Evolutionary conservation across 202 grass and related monocot genomes (phyloP), one percentile per base, ranked within the genome.

Genomic region (Miscanthus sacchariflorus): DNA sequence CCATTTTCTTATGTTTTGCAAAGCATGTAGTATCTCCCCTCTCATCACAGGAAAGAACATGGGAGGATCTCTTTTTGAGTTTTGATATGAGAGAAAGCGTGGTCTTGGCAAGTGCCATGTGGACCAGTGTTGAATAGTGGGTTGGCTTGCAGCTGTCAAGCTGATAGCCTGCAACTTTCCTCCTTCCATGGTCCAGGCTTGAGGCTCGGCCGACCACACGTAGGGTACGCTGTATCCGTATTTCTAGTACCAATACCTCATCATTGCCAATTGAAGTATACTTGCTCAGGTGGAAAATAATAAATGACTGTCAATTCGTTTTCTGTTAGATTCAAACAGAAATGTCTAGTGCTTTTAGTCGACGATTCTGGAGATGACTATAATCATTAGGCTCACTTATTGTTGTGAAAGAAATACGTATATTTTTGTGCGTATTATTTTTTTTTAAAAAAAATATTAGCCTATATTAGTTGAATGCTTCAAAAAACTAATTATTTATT

Each of bases 141-240:
- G 90, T 86, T 86, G 83, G 90, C 83, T 88, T 79, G 87, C 83
- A 83, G 87, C 90, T 92, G 90, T 86, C 90, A 89, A 59, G 79
- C 79, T 79, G 85, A 45, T 87, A 79, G 69, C 75, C 68, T 80
- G 81, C 87, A 74, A 73, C 87, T 78, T 70, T 68, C 44, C 35
- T 88, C 49, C 75, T 77, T 56, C 28, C 48, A 56, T 17, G 75
- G 49, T 86, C 87, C 86, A 72, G 72, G 52, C 52, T 90, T 6
- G 66, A 81, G 52, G 52, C 43, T 90, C 14, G 74, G 66, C 77
- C 65, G 54, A 64, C 65, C 64, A 83, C 35, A 83, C 46, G 87
- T 77, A 71, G 77, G 49, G 54, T 78, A 77, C 46, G 74, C 49
- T 38, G 74, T 71, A 72, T 81, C 82, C 39, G 77, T 76, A 78